Evolutionary conservation across 805 yeast genomes (phyloP).

Genomic region (Wickerhamomyces tratensis): DNA sequence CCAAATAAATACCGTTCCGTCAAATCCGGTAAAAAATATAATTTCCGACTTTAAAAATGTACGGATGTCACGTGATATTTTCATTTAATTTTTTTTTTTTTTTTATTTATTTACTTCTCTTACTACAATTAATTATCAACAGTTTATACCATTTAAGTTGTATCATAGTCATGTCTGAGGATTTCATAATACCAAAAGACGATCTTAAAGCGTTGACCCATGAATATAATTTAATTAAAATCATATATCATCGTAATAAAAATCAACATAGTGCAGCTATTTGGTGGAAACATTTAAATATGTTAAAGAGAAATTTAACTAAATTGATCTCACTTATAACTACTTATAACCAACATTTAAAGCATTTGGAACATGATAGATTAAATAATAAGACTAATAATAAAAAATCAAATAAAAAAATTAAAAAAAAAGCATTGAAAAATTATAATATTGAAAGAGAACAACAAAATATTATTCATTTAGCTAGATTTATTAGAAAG

Average conservation of each 20-base stretch:
- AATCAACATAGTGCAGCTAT: constrained; percentile 65
- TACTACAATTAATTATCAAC: too few relatives aligned
- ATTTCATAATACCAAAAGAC: not conserved
- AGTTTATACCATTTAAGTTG: too few relatives aligned
- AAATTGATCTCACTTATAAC: constrained; percentile 23
- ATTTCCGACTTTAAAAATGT: too few relatives aligned
- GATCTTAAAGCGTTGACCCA: constrained; percentile 16
- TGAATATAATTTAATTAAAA: constrained; percentile 52
- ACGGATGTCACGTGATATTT: too few relatives aligned
- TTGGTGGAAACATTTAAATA: constrained; percentile 72
- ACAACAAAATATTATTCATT: constrained; percentile 1
- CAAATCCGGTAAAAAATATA: too few relatives aligned
- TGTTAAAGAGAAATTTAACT: constrained; percentile 48
- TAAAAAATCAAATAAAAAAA: not conserved
- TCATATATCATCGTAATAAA: constrained; percentile 59
- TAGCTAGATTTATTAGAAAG: not conserved
- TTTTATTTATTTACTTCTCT: too few relatives aligned
- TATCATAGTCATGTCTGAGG: too few relatives aligned
- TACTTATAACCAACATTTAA: not conserved
- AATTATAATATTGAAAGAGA: constrained; percentile 8
- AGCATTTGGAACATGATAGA: too few relatives aligned
- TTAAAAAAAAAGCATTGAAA: constrained; percentile 11
- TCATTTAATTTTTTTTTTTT: too few relatives aligned
- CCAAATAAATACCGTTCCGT: too few relatives aligned
- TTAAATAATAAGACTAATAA: too few relatives aligned